Percentiles rank a stretch among this genome's conserved stretches.
Conservation (phyloP, 2,329 filamentous ascomycete genomes). For the Graphilbum sp. region DNA sequence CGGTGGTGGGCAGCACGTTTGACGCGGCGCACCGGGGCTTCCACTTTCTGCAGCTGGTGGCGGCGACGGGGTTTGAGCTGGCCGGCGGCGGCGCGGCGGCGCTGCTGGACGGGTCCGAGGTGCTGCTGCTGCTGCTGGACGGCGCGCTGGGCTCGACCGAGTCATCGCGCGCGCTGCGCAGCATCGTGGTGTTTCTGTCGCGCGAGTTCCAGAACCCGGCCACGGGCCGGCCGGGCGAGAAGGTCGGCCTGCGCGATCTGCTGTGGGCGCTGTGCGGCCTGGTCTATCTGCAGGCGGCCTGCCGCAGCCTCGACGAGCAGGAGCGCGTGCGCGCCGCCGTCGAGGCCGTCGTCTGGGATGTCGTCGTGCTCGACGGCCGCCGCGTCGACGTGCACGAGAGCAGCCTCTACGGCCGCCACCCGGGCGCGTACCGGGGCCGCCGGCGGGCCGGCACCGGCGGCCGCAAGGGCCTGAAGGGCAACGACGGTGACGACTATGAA, state of each 20-base stretch:
- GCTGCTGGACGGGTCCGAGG: slow-evolving; percentile 31
- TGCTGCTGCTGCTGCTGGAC: slow-evolving; percentile 42
- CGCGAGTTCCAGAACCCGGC: slow-evolving; percentile 48
- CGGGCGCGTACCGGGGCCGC: slow-evolving; percentile 10
- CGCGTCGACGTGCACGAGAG: slow-evolving; percentile 35
- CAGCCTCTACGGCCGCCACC: slow-evolving; percentile 16
- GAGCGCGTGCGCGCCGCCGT: slow-evolving; percentile 28
- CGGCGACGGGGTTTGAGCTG: slow-evolving; percentile 9
- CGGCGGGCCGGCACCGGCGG: too few relatives aligned
- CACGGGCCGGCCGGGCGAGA: slow-evolving; percentile 41
- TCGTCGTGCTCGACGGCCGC: slow-evolving; percentile 43
- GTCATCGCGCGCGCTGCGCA: slow-evolving; percentile 49
- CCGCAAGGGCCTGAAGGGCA: too few relatives aligned
- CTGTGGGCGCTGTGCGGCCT: slow-evolving; percentile 42
- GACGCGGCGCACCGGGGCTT: slow-evolving; percentile 8
- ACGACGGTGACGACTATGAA: too few relatives aligned
- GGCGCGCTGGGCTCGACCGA: slow-evolving; percentile 53
- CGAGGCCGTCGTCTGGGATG: slow-evolving; percentile 49
- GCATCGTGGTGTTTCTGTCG: slow-evolving; percentile 46
- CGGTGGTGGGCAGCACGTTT: slow-evolving; percentile 25
- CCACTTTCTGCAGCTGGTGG: slow-evolving; percentile 8
- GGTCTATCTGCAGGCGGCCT: slow-evolving; percentile 43
- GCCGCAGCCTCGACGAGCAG: slow-evolving; percentile 31
- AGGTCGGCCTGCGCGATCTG: slow-evolving; percentile 43
- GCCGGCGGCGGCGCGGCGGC: slow-evolving; percentile 8